Conservation (phyloP, 2,329 filamentous ascomycete genomes). For the Paradendryphiella salina region DNA sequence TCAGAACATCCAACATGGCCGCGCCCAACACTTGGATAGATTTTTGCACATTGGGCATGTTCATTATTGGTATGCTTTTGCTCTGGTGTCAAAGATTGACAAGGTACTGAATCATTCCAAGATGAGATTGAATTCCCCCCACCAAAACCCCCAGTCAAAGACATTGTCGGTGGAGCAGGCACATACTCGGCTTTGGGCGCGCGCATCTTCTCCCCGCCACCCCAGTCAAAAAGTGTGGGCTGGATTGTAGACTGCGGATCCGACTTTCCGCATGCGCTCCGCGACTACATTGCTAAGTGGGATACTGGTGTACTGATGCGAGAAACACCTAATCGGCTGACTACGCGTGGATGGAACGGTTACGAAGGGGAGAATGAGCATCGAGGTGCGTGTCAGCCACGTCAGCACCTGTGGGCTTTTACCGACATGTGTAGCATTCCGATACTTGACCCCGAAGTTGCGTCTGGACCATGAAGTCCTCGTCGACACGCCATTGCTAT, state of each 20-base stretch:
- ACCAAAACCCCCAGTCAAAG: conserved; percentile 67
- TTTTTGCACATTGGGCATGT: conserved; percentile 65
- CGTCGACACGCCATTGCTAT: conserved; percentile 62
- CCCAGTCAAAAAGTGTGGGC: conserved; percentile 67
- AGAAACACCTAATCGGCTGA: conserved; percentile 67
- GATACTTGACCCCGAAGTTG: conserved; percentile 83
- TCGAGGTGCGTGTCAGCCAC: conserved; percentile 50
- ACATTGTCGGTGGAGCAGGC: conserved; percentile 87
- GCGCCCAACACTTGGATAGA: conserved; percentile 47
- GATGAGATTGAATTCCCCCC: conserved; percentile 89
- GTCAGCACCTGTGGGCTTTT: background rate
- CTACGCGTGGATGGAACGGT: conserved; percentile 90
- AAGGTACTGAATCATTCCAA: conserved; percentile 43
- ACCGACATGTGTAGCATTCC: conserved; percentile 62
- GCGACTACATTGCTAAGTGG: conserved; percentile 70
- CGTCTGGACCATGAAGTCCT: conserved; percentile 76
- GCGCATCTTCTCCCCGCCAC: conserved; percentile 77
- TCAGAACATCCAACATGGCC: conserved; percentile 8
- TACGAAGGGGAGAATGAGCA: conserved; percentile 70
- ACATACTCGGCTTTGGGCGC: conserved; percentile 86
- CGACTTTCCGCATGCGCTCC: conserved; percentile 76
- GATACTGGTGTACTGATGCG: conserved; percentile 72
- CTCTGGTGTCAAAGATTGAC: conserved; percentile 13
- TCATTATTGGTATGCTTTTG: conserved; percentile 59
- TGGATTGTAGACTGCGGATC: conserved; percentile 91